Evolutionary conservation across 306 rosid species (phyloP), one percentile per base, ranked within the genome.

Genomic region (Inga laurina): DNA sequence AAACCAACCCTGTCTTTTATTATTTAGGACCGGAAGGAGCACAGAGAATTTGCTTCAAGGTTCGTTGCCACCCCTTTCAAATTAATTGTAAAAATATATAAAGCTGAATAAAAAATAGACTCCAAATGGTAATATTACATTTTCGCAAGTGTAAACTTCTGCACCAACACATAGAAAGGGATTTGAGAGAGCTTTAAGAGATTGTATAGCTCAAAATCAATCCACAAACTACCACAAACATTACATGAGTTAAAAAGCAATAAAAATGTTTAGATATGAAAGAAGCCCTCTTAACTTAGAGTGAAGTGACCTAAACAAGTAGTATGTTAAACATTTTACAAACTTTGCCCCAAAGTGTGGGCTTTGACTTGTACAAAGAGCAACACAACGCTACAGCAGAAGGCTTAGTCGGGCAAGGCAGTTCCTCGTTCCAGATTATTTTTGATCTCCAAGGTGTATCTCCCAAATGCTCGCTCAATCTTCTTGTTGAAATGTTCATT

Each of bases 341-440:
- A 30, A 39, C 14, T 8, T 74, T 74, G 7, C 59, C 13, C 11
- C 12, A 35, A 44, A 15, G 4, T 12, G 30, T 35, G 78, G 21
- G 66, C 30, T 75, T 8, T 52, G 22, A 51, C 30, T 9, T 19
- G 35, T 52, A 18, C 65, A 75, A 7, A 16, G 61, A 10, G 59
- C 54, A 44, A 48, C 69, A 49, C 74, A 79, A 7, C 72, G 43
- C 48, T 10, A 61, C 67, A 77, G 82, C 85, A 83, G 43, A 46
- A 74, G 56, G 82, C 87, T 90, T 82, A 96, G 85, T 96, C 98
- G 2, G 99, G 98, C 80, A 96, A 83, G 10, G 99, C 99, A 80
- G 99, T 96, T 85, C 99, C 98, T 4, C 99, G 94, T 90, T 96
- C 99, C 15, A 96, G 99, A 85, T 96, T 96, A 89, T 96, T 96